A percentile compares a stretch with the other conserved stretches of the same genome.
These are phyloP conservation scores for Cyclospora cayetanensis DNA, from an alignment of 169 alveolate genomes.

Conservation along the genomic window DNA sequence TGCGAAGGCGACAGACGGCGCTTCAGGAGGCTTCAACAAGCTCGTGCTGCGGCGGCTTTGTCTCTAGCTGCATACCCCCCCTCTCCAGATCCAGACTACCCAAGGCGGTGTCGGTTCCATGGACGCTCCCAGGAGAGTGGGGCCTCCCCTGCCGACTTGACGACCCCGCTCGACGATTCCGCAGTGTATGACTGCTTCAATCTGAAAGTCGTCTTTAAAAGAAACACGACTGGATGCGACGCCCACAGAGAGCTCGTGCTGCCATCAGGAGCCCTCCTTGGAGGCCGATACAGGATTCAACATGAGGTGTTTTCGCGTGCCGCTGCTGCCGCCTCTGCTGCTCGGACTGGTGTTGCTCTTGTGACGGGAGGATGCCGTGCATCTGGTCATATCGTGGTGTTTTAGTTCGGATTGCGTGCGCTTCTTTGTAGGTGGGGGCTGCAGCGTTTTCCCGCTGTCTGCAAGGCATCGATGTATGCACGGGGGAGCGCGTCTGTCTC, in stretches of 20 bases:
- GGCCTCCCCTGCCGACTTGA: neutral
- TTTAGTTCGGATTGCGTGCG: neutral
- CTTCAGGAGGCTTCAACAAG: conserved; percentile 46
- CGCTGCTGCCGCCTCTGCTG: neutral
- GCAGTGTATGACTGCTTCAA: conserved; percentile 89
- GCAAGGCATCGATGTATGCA: conserved; percentile 46
- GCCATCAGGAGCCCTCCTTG: conserved; percentile 88
- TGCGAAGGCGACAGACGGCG: conserved; percentile 58
- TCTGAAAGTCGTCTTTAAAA: conserved; percentile 89
- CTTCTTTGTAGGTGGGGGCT: conserved; percentile 42
- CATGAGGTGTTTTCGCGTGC: conserved; percentile 85
- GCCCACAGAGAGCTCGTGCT: conserved; percentile 91
- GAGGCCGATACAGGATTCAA: conserved; percentile 89
- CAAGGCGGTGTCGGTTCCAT: neutral
- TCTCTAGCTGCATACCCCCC: conserved; percentile 27
- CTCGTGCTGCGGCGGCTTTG: conserved; percentile 49
- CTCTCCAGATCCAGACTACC: conserved; percentile 36
- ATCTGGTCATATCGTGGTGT: neutral
- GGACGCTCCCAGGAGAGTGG: neutral
- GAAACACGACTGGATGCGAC: conserved; percentile 93
- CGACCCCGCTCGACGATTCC: neutral
- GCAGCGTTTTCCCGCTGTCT: conserved; percentile 68
- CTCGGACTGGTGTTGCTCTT: neutral
- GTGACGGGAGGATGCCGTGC: neutral
- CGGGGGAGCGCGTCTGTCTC: conserved; percentile 55